phyloP scores from a whole-genome alignment of 768 basidiomycete genomes.

The Auriculariales sp. region DNA sequence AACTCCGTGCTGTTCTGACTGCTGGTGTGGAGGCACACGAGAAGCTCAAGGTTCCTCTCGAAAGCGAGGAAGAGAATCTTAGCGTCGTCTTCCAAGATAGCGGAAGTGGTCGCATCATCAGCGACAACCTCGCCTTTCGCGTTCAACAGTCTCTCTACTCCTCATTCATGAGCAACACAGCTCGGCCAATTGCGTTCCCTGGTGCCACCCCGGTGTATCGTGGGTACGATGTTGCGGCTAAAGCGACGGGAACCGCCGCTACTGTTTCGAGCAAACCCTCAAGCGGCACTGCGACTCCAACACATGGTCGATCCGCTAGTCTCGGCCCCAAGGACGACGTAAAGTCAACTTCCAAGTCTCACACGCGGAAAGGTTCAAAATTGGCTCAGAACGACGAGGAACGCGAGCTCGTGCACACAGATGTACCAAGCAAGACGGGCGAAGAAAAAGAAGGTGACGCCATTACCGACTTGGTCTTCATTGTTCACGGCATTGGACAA shows the following conservation, averaged over 20 bases:
- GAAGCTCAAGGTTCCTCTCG: slow-evolving; percentile 21
- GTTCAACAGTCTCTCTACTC: slow-evolving; percentile 3
- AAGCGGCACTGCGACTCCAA: background rate
- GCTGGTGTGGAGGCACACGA: slow-evolving; percentile 21
- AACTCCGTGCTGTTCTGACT: slow-evolving; percentile 21
- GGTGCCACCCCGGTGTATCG: slow-evolving; percentile 21
- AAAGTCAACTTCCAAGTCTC: slow-evolving; percentile 2
- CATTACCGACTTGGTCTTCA: slow-evolving; percentile 27
- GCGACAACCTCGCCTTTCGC: slow-evolving; percentile 4
- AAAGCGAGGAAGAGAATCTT: slow-evolving; percentile 8
- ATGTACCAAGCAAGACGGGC: slow-evolving; percentile 11
- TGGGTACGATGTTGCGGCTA: slow-evolving; percentile 19
- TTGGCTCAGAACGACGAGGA: slow-evolving; percentile 8
- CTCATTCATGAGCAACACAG: slow-evolving; percentile 2
- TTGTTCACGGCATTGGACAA: slow-evolving; percentile 29
- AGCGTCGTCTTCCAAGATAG: slow-evolving; percentile 24
- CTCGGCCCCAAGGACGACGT: background rate
- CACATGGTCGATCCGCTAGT: background rate
- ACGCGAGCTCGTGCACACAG: slow-evolving; percentile 16
- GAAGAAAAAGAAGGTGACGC: slow-evolving; percentile 9
- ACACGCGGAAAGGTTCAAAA: background rate
- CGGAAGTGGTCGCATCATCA: slow-evolving; percentile 14
- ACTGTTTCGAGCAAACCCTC: background rate
- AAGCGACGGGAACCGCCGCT: slow-evolving; percentile 9
- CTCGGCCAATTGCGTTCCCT: slow-evolving; percentile 11